Base-by-base conservation (phyloP, 306 rosid genomes). In the Citrullus amarus region DNA sequence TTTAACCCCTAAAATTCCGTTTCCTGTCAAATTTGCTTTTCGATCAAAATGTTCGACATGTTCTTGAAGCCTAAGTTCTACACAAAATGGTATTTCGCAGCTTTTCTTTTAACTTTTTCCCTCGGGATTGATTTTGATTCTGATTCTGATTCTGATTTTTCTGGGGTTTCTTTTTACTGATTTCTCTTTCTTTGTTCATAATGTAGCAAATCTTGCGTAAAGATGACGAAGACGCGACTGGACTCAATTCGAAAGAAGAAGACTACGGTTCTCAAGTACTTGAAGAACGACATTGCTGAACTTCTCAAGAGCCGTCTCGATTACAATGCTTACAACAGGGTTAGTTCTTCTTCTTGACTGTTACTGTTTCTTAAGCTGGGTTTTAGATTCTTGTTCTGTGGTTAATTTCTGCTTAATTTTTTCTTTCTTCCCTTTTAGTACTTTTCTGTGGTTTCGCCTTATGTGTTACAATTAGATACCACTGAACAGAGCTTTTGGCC, bases 311-410 rank as follows among this genome's bases (percentile, higher is more conserved):
- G 8, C 59, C 89, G 89, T 82, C 80, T n/a, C 36, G 92, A 86
- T 43, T 80, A 80, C 68, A 84, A 83, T 75, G 97, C 99, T 50
- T 92, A 86, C 51, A 85, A 76, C 68, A 89, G 91, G 96, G 99
- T 92, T 85, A 61, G 78, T 50, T 55, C 72, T 51, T 44, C 44
- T 14, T 61, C 15, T 14, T 61, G 65, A 15, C 57, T 3, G 57
- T 16, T 15, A 14, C 59, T 20, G 5, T 5, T 41, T 54, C 43
- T 61, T 61, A 61, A 61, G 15, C 10, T 61, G 9, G 41, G 68
- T 61, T 32, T 65, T 65, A 16, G 71, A 36, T 48, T 57, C 20
- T 63, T 11, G 14, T 36, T 25, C 20, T 48, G 65, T 36, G 68
- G 54, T 48, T 12, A 48, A 13, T 12, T 51, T 51, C n/a, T 4